Evolutionary conservation across 2,329 filamentous ascomycete species (phyloP), one percentile per base, ranked within the genome.

Genomic region (Aspergillus pseudoterreus): DNA sequence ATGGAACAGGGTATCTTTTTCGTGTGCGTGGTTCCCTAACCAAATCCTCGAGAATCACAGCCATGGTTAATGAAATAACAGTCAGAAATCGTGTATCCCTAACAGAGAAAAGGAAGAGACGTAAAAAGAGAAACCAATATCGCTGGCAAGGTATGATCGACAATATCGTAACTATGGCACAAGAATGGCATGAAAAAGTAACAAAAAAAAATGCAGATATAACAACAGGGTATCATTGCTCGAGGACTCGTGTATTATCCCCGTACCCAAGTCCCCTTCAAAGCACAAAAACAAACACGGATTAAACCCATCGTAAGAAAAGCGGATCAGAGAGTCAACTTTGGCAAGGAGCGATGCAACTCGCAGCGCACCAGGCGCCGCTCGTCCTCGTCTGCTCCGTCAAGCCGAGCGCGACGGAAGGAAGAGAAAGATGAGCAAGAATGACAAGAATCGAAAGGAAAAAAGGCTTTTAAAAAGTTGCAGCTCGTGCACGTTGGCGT

Each of bases 181-280:
- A 58, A 51, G 19, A 45, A 52, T 42, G 43, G 22, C 19, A 43
- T 52, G 53, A 56, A 47, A 44, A 36, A 19, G n/a, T 49, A 46
- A 38, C 52, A 19, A 19, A 19, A 19, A 22, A 35, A 51, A 53
- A 56, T 53, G 49, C 52, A 58, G 27, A 30, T 65, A 68, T 52
- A 59, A 49, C 53, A 46, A 66, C 62, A 68, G 64, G 66, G 66
- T 70, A 71, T 71, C 67, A 68, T 71, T 71, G 67, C 60, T 58
- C 66, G 67, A 65, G 63, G 64, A 71, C 61, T 68, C 69, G 69
- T 72, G 53, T 72, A 71, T 71, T 63, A 64, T 71, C 69, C 53
- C 69, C 68, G 60, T 60, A 63, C 57, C 57, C 67, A 70, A 70
- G 65, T 59, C 63, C 69, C 65, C 51, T 3, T 19, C 51, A 58